Evolutionary conservation across 1,284 basidiomycete species (phyloP).

Genomic region (Leccinum griseonigrum): DNA sequence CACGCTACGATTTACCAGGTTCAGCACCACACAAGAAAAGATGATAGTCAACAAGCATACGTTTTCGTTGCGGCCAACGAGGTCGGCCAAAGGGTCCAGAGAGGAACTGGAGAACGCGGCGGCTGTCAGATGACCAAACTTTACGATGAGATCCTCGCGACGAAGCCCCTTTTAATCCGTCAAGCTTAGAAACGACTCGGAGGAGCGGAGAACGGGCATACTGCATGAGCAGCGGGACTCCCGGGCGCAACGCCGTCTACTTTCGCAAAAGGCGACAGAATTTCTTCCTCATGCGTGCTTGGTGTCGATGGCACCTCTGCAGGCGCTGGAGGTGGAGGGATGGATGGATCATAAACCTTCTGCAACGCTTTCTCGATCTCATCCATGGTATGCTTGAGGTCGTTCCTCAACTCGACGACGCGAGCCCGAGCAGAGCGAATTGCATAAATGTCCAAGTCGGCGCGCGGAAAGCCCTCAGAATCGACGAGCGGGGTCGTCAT

Average conservation of each 20-base stretch:
- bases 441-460: constrained; percentile 80
- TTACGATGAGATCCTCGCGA: constrained; percentile 68
- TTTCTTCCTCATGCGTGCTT: constrained; percentile 17
- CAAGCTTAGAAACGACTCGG: background rate
- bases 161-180: constrained; percentile 55
- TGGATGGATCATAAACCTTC: constrained; percentile 56
- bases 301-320: constrained; percentile 1
- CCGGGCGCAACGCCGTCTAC: constrained; percentile 75
- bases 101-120: constrained; percentile 50
- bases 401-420: constrained; percentile 77
- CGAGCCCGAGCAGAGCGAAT: constrained; percentile 73
- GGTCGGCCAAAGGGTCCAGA: constrained; percentile 64
- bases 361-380: constrained; percentile 68
- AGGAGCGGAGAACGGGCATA: constrained; percentile 38
- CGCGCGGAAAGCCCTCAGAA: constrained; percentile 80
- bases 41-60: constrained; percentile 42
- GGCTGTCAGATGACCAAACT: constrained; percentile 66
- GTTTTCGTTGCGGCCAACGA: constrained; percentile 75
- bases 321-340: constrained; percentile 17
- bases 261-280: constrained; percentile 59
- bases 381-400: constrained; percentile 64
- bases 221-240: constrained; percentile 78
- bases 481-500: constrained; percentile 77
- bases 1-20: constrained; percentile 37
- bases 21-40: background rate